phyloP scores from a whole-genome alignment of 2,329 filamentous ascomycete species.

The Arthrobotrys megalospora region DNA sequence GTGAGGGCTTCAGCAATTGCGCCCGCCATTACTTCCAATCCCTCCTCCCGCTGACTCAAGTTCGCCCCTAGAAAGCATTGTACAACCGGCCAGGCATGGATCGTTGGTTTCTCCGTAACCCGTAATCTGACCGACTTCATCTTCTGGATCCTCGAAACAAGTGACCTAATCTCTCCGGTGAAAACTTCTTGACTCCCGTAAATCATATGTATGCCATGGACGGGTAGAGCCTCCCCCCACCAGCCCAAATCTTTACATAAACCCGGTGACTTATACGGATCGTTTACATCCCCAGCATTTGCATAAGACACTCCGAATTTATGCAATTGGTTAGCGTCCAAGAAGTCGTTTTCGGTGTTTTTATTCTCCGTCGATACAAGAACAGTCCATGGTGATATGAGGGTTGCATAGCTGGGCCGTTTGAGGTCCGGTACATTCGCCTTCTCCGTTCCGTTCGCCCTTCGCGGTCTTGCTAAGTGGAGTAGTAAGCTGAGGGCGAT shows the following conservation, averaged over 20 bases:
- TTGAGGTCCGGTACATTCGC: conserved; percentile 68
- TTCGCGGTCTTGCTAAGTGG: conserved; percentile 71
- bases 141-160: conserved; percentile 73
- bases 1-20: conserved; percentile 66
- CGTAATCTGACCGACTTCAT: conserved; percentile 71
- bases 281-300: conserved; percentile 71
- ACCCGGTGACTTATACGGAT: conserved; percentile 79
- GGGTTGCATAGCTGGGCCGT: conserved; percentile 75
- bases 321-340: conserved; percentile 77
- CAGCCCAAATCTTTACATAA: conserved; percentile 76
- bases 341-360: conserved; percentile 81
- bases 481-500: conserved; percentile 81
- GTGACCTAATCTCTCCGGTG: conserved; percentile 76
- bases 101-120: conserved; percentile 75
- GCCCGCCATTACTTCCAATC: conserved; percentile 69
- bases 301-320: conserved; percentile 80
- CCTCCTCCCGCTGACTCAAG: conserved; percentile 71
- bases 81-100: conserved; percentile 88
- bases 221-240: conserved; percentile 79
- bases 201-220: conserved; percentile 77
- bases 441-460: conserved; percentile 63
- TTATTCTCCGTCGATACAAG: conserved; percentile 78
- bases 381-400: conserved; percentile 86
- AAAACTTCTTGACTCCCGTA: conserved; percentile 86
- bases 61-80: conserved; percentile 73